Evolutionary conservation across 2,329 filamentous ascomycete species (phyloP), one percentile per base, ranked within the genome.

Genomic region (Sclerotiophoma versabilis): DNA sequence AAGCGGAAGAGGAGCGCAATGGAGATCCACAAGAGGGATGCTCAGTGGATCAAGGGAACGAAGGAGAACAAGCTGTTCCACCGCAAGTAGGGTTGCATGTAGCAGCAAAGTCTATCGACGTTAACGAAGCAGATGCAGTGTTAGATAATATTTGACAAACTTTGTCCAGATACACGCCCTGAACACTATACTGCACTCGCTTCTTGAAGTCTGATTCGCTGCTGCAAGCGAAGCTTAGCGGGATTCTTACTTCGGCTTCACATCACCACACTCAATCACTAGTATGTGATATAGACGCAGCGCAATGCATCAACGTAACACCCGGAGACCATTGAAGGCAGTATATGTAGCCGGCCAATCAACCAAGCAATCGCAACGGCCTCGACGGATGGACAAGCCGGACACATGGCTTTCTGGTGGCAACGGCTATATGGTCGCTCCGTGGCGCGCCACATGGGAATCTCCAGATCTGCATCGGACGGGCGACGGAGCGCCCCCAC

Each of bases 1-100:
- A 66, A 53, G 58, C 62, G 57, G 54, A 69, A 66, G 68, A 67
- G 69, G 49, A 72, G 64, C 30, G 72, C 71, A 2, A 59, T 74
- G 6, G 63, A 73, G 51, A 41, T 74, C 29, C 36, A 54, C 3
- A 63, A 60, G 54, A 62, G 67, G 19, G 71, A 74, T 63, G 68
- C 71, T 0, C 46, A 27, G 43, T 73, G 70, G 70, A 60, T 73
- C 12, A 73, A 72, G 64, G 56, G 63, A 33, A 67, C 64, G 29
- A 58, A 59, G 49, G 41, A 45, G 46, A 55, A 47, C 36, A 47
- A 50, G 34, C 39, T 54, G 45, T 44, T 37, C 23, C 51, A 33
- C 14, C 51, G 39, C 14, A 49, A 49, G 34, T 39, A 46, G 34
- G n/a, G 8, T 14, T 32, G 19, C 8, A 22, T 19, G 19, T 12